Evolutionary conservation across 495 filamentous ascomycete genomes (phyloP).

Genomic region (Poronia punctata): DNA sequence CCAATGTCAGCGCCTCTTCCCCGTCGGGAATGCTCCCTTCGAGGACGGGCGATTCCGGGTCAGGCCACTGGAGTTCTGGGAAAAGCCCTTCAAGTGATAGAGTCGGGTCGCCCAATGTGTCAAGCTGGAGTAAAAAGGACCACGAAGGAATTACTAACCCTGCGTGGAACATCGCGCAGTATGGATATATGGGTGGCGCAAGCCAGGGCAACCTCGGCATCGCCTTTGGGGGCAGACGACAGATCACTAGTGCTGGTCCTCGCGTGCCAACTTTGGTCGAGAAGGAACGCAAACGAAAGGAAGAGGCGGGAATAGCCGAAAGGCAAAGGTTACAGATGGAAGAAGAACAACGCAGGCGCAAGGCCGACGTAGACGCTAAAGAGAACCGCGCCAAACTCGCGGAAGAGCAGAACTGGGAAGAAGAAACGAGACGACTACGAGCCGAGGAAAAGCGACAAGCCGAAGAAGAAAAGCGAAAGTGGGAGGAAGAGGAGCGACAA

Average conservation of each 20-base stretch:
- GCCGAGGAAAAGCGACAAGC: conserved; percentile 61
- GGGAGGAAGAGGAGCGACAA: conserved; percentile 77
- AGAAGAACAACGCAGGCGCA: conserved; percentile 56
- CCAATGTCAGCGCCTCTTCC: conserved; percentile 59
- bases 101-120: conserved; percentile 46
- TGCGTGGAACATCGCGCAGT: conserved; percentile 98
- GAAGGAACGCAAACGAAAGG: conserved; percentile 47
- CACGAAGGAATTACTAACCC: conserved; percentile 77
- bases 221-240: conserved; percentile 80
- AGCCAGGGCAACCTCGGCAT: conserved; percentile 94
- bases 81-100: conserved; percentile 41
- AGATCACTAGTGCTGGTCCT: conserved; percentile 82
- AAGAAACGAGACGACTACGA: conserved; percentile 60
- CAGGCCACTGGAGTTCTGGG: conserved; percentile 56
- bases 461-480: conserved; percentile 70
- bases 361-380: conserved; percentile 57
- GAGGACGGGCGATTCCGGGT: conserved; percentile 42
- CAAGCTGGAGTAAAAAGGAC: conserved; percentile 82
- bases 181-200: conserved; percentile 97
- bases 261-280: conserved; percentile 62
- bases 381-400: conserved; percentile 60
- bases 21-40: conserved; percentile 41
- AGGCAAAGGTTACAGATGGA: conserved; percentile 53
- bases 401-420: conserved; percentile 75
- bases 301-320: conserved; percentile 50